Evolutionary conservation across 2,329 filamentous ascomycete genomes (phyloP), one percentile per base, ranked within the genome.

Genomic region (Dactylellina sp.): DNA sequence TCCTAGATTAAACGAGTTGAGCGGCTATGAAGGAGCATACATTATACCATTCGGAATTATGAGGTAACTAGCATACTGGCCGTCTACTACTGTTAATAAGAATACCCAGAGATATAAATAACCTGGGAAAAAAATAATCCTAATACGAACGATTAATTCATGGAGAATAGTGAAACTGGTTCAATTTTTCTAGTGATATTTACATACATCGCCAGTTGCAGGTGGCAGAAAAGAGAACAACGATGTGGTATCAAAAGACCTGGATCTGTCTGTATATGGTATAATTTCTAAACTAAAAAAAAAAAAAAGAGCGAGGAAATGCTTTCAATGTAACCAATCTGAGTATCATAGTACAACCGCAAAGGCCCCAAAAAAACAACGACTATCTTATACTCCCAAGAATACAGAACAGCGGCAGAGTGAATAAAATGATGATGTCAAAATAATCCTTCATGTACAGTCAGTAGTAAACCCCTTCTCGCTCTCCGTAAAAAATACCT

Each of bases 341-440:
- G 63, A 68, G 49, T 59, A 59, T 68, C 63, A 60, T 68, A 53
- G 24, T 66, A 66, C 62, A 59, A 57, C 52, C 44, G 35, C 61
- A 66, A 53, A 35, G 9, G 28, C 28, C 11, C 18, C 49, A 55
- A 25, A 64, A 25, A 53, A 28, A 44, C 4, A 46, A 28, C 40
- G 39, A n/a, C 56, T 42, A 16, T 60, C 56, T 60, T 60, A 39
- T 57, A 60, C 56, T 60, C 56, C 56, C 20, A 39, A 22, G 16
- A 14, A 47, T 47, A 14, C 3, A 22, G 12, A 44, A 42, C 28
- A 32, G 9, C 4, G 9, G 9, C 28, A 32, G 28, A 4, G 4
- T 5, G 9, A 42, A 40, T 18, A 42, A 62, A 7, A 46, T 7
- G 24, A 50, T 55, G 28, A 68, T 28, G 59, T 53, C 32, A 37